A percentile compares a stretch with the other conserved stretches of the same genome.
These are phyloP conservation scores for Paraphoma sp. DNA, from an alignment of 2,329 filamentous ascomycete genomes.

Conservation along the genomic window DNA sequence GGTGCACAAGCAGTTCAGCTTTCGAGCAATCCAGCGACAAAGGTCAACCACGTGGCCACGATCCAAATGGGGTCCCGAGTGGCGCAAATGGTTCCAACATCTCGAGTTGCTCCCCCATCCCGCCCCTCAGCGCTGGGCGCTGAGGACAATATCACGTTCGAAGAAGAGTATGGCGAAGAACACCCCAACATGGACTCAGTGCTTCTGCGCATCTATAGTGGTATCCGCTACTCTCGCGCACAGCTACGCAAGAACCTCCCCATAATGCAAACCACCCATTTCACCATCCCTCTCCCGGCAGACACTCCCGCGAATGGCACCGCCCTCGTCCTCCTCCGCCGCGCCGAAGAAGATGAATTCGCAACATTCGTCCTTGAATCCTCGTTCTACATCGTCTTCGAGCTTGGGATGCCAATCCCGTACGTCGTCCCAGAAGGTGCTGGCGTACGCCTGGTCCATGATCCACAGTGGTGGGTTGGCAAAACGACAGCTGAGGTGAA, in stretches of 20 bases:
- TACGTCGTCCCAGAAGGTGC: constrained; percentile 6
- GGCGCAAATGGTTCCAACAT: no score
- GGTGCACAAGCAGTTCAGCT: no score
- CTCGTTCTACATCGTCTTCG: not conserved
- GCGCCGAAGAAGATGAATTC: not conserved
- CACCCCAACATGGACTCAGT: not conserved
- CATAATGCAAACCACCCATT: constrained; percentile 11
- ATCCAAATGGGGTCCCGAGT: no score
- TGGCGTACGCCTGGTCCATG: not conserved
- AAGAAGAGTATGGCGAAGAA: not conserved
- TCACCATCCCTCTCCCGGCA: constrained; percentile 1
- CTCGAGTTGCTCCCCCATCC: no score
- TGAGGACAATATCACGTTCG: not conserved
- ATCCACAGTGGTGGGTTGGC: constrained; percentile 21
- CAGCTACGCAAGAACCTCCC: not conserved
- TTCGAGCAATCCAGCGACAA: no score
- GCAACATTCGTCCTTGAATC: constrained; percentile 2
- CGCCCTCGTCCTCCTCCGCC: constrained; percentile 1
- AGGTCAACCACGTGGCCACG: no score
- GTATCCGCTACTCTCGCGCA: constrained; percentile 4
- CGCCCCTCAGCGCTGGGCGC: not conserved
- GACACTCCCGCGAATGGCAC: not conserved
- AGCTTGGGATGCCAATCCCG: constrained; percentile 8
- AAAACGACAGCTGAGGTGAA: constrained; percentile 11
- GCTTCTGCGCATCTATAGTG: constrained; percentile 6